A percentile compares a stretch with the other conserved stretches of the same genome.
Conservation (phyloP, 2,329 filamentous ascomycete species). For the Fusarium sacchari region DNA sequence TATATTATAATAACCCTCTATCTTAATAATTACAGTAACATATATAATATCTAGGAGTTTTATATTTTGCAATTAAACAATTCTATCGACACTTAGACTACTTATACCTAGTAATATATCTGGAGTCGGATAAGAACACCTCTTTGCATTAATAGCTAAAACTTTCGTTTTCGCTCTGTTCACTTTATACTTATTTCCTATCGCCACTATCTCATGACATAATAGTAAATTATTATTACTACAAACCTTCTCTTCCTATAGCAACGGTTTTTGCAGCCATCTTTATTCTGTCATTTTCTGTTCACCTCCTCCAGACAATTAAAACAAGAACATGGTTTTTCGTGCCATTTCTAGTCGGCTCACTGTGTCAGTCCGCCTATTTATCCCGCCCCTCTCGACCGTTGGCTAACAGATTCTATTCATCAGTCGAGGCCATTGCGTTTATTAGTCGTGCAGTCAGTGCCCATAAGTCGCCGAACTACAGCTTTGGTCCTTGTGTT, state of each 20-base stretch:
- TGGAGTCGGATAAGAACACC: no score
- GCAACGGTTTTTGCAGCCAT: neutral
- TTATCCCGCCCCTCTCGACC: no score
- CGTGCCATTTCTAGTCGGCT: neutral
- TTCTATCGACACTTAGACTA: accelerated
- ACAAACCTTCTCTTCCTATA: neutral
- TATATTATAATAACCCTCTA: no score
- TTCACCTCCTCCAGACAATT: neutral
- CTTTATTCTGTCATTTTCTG: neutral
- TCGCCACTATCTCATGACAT: accelerated
- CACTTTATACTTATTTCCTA: no score
- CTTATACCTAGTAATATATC: no score
- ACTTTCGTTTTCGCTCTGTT: no score
- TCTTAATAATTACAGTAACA: accelerated
- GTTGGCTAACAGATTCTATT: no score
- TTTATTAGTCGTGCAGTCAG: no score
- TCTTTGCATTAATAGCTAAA: no score
- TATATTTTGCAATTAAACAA: accelerated
- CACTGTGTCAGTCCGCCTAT: no score
- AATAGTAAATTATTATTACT: slow-evolving; percentile 1
- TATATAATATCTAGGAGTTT: no score
- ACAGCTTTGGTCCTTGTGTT: neutral
- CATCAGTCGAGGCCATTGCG: no score
- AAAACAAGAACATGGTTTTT: neutral
- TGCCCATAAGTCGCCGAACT: neutral